Conservation (phyloP, 169 alveolate species). For the Cryptosporidium parvum region DNA sequence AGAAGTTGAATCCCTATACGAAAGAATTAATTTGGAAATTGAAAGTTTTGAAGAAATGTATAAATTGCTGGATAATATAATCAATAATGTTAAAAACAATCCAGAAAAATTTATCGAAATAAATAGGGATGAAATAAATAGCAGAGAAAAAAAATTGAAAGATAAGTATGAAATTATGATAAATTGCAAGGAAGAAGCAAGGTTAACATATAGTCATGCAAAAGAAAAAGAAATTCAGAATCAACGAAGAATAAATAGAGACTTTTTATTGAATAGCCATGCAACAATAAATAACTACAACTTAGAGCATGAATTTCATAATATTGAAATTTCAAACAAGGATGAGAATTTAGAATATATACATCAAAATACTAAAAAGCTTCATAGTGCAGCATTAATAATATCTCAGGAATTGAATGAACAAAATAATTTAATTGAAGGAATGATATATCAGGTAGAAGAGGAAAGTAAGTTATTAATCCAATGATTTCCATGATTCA, state of each 20-base stretch:
- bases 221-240: conserved; percentile 14
- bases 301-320: not conserved
- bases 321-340: not conserved
- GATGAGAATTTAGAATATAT: conserved; percentile 30
- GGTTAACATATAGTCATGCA: not conserved
- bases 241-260: conserved; percentile 27
- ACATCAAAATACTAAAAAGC: conserved; percentile 29
- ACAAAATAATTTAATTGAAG: conserved; percentile 62
- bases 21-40: conserved; percentile 6
- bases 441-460: conserved; percentile 4
- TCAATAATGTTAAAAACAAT: conserved; percentile 6
- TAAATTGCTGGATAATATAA: not conserved
- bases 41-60: conserved; percentile 15
- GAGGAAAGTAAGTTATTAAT: conserved; percentile 42
- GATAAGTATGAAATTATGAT: not conserved
- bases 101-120: conserved; percentile 43
- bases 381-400: conserved; percentile 46
- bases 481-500: not conserved
- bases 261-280: conserved; percentile 7
- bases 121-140: conserved; percentile 22
- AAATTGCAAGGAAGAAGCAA: conserved; percentile 16
- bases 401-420: conserved; percentile 67
- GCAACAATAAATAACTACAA: not conserved
- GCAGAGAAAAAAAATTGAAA: conserved; percentile 29
- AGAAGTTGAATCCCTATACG: not conserved